Evolutionary conservation across 164 flowering plant species (phyloP).

Genomic region (Vitis vinifera): DNA sequence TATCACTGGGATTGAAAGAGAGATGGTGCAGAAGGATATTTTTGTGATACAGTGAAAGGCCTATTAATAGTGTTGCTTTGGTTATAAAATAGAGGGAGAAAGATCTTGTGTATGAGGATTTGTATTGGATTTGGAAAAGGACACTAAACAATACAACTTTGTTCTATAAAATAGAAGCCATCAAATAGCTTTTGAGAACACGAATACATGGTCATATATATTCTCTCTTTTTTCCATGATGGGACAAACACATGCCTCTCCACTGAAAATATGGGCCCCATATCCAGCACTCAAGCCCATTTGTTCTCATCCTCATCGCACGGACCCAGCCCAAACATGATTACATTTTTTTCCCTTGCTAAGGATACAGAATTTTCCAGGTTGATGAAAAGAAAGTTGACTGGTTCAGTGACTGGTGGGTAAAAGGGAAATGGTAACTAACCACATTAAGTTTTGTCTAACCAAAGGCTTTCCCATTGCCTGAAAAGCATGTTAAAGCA

Average conservation of each 20-base stretch:
- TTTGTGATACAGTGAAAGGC: no score
- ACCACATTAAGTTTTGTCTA: not conserved
- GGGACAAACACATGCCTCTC: conserved; percentile 23
- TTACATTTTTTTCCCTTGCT: not conserved
- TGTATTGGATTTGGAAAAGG: not conserved
- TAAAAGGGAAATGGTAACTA: not conserved
- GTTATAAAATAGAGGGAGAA: not conserved
- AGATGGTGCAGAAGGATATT: conserved; percentile 4
- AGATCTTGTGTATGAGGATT: conserved; percentile 1
- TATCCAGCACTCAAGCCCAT: conserved; percentile 14
- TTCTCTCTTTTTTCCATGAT: conserved; percentile 18
- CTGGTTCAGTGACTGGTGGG: conserved; percentile 1
- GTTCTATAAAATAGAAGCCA: conserved; percentile 1
- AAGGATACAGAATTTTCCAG: not conserved
- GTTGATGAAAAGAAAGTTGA: not conserved
- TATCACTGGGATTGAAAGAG: conserved; percentile 5
- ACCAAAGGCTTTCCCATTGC: no score
- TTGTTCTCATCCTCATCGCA: conserved; percentile 2
- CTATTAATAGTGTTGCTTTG: not conserved
- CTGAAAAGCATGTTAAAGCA: no score
- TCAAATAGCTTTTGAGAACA: conserved; percentile 9
- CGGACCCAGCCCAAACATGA: conserved; percentile 2
- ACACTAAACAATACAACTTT: not conserved
- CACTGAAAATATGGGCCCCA: conserved; percentile 26
- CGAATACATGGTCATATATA: conserved; percentile 15